Evolutionary conservation across 345 rosid species (phyloP), one percentile per base, ranked within the genome.

Genomic region (Linum usitatissimum): DNA sequence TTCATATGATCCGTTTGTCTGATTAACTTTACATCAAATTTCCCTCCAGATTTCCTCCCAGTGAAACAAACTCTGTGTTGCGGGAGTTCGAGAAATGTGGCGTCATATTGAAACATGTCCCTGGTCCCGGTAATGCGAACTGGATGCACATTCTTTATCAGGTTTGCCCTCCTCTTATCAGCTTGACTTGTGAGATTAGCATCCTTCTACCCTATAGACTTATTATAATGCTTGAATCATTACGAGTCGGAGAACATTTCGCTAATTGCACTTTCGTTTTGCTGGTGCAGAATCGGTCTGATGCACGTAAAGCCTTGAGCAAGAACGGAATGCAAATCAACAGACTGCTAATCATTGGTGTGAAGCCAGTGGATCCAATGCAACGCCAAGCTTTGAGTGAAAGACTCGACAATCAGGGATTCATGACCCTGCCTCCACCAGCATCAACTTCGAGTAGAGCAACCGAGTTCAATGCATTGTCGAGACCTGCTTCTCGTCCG

Each of bases 51-150:
- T 93, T 93, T 77, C 65, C 92, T 66, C 89, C 87, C 15, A 79
- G 82, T 53, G 99, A 93, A 74, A 93, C 96, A 73, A 93, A 93
- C 80, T 76, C 83, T 64, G 92, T 93, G 63, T 75, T 90, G 64
- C 74, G 99, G 58, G 99, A 90, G 77, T 90, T 93, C 76, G 97
- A 93, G 66, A 93, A 93, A 72, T 86, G 87, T 49, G 96, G 96
- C 53, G 79, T 86, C 75, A 82, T 90, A 70, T 71, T 93, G 80
- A 93, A 84, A 71, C 97, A 93, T 84, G 79, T 87, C 76, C 89
- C 92, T 53, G 99, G 99, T 59, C 97, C 96, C 63, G 82, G 92
- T 71, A 84, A 86, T 67, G 96, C 99, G 53, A 93, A 93, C 84
- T 90, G 97, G 97, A 87, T 90, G 87, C 86, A 90, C 80, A 86